Evolutionary conservation across 192 early-diverging fungal genomes (phyloP), one percentile per base, ranked within the genome.

Genomic region (Chytriomyces confervae): DNA sequence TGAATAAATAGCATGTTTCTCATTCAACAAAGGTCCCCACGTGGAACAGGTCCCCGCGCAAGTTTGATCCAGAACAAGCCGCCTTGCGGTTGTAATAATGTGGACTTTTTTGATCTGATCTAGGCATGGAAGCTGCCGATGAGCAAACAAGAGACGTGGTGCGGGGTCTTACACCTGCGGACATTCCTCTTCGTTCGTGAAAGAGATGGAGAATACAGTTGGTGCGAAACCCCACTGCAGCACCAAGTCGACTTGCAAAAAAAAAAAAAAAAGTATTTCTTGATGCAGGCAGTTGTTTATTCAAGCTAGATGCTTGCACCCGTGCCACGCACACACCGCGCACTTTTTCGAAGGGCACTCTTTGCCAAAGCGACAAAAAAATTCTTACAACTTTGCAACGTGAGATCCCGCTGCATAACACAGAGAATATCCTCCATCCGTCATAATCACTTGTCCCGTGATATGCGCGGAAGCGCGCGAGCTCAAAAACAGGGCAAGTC

Each of bases 371-470:
- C 3, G 36, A 36, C 36, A 36, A 36, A 2, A 57, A 13, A 57
- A 53, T 53, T 13, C 20, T 57, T 46, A 69, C 27, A 69, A 46
- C 50, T 45, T 64, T 62, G 71, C 79, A 73, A 83, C 61, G 45
- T 77, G 76, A 3, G 81, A 62, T 5, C 78, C 53, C 29, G 71
- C 79, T 5, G 20, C 62, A 8, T 48, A 51, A 16, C 53, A 74
- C 24, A 86, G 50, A 29, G 82, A 82, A 9, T 62, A 77, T 8
- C 96, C 96, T 66, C 96, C 96, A 82, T 97, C 96, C 46, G 95
- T 89, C 7, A 90, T 80, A 79, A 97, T 94, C 6, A 95, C 81
- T 44, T 90, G 87, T 23, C 96, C 96, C 16, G 90, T 95, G 48
- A 95, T 83, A 76, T 96, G 95, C 16, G 93, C 89, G 45, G 92